These are phyloP conservation scores for Aspergillus versicolor DNA, from an alignment of 2,329 filamentous ascomycete genomes.

Conservation along the genomic window DNA sequence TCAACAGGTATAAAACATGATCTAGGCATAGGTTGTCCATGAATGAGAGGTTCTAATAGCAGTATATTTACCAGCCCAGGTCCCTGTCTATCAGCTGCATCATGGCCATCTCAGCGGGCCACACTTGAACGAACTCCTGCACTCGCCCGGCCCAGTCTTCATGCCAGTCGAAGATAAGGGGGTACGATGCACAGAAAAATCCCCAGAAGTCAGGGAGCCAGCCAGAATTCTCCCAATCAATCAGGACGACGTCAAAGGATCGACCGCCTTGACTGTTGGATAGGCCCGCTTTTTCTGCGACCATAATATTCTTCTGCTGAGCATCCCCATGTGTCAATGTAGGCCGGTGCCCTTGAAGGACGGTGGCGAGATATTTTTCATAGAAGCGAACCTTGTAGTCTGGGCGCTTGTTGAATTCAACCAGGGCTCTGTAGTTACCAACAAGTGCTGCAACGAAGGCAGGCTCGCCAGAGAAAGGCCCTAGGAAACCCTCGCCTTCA, in stretches of 20 bases:
- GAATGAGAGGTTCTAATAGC: too few species aligned
- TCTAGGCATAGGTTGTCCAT: too few species aligned
- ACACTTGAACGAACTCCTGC: slow-evolving; percentile 29
- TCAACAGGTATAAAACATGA: too few species aligned
- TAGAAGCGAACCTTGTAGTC: slow-evolving; percentile 30
- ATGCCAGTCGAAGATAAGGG: slow-evolving; percentile 22
- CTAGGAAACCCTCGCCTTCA: slow-evolving; percentile 18
- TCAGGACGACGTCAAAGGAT: slow-evolving; percentile 29
- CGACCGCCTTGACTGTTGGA: slow-evolving; percentile 22
- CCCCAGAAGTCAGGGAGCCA: slow-evolving; percentile 32
- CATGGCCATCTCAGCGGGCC: slow-evolving; percentile 27
- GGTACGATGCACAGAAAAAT: slow-evolving; percentile 25
- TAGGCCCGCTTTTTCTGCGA: slow-evolving; percentile 16
- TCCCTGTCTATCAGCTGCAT: slow-evolving; percentile 31
- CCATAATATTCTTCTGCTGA: slow-evolving; percentile 22
- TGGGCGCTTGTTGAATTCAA: slow-evolving; percentile 20
- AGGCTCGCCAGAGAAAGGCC: slow-evolving; percentile 25
- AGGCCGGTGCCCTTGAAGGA: slow-evolving; percentile 28
- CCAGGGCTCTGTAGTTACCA: slow-evolving; percentile 23
- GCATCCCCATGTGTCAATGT: slow-evolving; percentile 31
- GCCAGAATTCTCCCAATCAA: slow-evolving; percentile 28
- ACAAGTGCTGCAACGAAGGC: slow-evolving; percentile 26
- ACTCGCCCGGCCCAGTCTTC: slow-evolving; percentile 29
- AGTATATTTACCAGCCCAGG: slow-evolving; percentile 9
- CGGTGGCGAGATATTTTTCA: slow-evolving; percentile 23